A percentile compares a stretch with the other conserved stretches of the same genome.
Conservation (phyloP, 108 stramenopile genomes). For the Licmophora abbreviata region DNA sequence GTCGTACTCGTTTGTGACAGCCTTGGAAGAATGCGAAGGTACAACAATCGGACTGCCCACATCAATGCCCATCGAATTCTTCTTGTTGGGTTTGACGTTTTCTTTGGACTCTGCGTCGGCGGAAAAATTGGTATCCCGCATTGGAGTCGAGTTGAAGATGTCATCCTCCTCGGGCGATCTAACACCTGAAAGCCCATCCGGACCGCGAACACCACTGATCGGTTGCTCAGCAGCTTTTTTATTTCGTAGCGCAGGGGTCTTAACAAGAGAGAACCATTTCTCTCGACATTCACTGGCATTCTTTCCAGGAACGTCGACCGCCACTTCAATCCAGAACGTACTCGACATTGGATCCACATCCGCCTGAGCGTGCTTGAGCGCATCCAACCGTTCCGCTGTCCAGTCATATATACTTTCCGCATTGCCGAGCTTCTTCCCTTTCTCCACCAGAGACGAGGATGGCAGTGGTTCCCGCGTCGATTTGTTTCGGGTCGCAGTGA, state of each 20-base stretch:
- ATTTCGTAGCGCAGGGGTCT: slow-evolving; percentile 21
- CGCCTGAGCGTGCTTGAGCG: slow-evolving; percentile 20
- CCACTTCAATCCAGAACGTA: slow-evolving; percentile 45
- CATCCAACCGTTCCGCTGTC: slow-evolving; percentile 5
- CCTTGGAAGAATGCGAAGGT: not conserved
- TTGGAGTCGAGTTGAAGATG: slow-evolving; percentile 41
- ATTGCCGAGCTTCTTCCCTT: no score
- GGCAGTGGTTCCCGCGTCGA: no score
- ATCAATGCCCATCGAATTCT: not conserved
- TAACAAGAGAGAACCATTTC: slow-evolving; percentile 44
- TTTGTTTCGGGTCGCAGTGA: no score
- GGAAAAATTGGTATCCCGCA: slow-evolving; percentile 11
- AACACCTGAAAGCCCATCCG: not conserved
- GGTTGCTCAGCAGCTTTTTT: slow-evolving; percentile 7
- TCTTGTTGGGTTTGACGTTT: slow-evolving; percentile 1
- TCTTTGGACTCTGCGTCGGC: not conserved
- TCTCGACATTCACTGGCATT: slow-evolving; percentile 32
- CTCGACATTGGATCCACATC: slow-evolving; percentile 40
- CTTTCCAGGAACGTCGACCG: slow-evolving; percentile 22
- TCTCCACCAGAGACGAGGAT: no score
- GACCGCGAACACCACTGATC: not conserved
- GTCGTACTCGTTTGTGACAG: slow-evolving; percentile 1
- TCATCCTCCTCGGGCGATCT: slow-evolving; percentile 28
- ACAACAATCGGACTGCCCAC: not conserved
- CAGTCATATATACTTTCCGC: no score